Conservation (phyloP, 2,329 filamentous ascomycete species). For the Paraconiothyrium brasiliense region DNA sequence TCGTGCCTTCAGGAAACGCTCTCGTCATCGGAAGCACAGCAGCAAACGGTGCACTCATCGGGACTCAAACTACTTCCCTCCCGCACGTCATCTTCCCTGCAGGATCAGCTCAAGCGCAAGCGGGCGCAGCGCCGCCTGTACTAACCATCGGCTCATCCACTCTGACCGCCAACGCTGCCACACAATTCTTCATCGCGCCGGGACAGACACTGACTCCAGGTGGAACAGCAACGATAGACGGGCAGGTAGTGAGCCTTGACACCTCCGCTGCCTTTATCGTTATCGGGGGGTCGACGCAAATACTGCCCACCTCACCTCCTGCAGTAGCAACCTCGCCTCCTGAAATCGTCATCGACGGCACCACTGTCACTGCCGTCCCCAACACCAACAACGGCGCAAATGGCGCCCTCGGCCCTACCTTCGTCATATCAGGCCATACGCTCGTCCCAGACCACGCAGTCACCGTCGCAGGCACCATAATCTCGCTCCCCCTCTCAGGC, state of each 20-base stretch:
- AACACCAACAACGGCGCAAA: constrained; percentile 11
- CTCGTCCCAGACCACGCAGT: constrained; percentile 43
- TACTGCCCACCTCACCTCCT: constrained; percentile 38
- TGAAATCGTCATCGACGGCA: constrained; percentile 38
- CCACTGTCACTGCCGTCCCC: constrained; percentile 37
- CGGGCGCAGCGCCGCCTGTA: constrained; percentile 39
- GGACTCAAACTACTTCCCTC: constrained; percentile 36
- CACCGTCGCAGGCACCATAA: background rate
- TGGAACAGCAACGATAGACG: constrained; percentile 50
- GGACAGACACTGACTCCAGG: constrained; percentile 51
- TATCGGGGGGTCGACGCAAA: constrained; percentile 49
- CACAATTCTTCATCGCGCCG: constrained; percentile 54
- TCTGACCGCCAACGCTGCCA: constrained; percentile 57
- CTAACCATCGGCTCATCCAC: constrained; percentile 53
- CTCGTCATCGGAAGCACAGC: constrained; percentile 33
- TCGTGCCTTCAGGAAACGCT: constrained; percentile 40
- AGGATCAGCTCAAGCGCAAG: constrained; percentile 18
- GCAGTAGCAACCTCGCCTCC: constrained; percentile 31
- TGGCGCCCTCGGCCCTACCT: constrained; percentile 30
- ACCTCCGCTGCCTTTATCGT: constrained; percentile 52
- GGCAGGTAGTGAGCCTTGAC: constrained; percentile 53
- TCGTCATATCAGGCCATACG: constrained; percentile 52
- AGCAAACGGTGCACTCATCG: constrained; percentile 38
- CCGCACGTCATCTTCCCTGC: constrained; percentile 23
- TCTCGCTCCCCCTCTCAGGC: constrained; percentile 25